These are phyloP conservation scores for Straminergon stramineum DNA, from an alignment of 225 moss, liverwort and hornwort genomes.

Conservation along the genomic window DNA sequence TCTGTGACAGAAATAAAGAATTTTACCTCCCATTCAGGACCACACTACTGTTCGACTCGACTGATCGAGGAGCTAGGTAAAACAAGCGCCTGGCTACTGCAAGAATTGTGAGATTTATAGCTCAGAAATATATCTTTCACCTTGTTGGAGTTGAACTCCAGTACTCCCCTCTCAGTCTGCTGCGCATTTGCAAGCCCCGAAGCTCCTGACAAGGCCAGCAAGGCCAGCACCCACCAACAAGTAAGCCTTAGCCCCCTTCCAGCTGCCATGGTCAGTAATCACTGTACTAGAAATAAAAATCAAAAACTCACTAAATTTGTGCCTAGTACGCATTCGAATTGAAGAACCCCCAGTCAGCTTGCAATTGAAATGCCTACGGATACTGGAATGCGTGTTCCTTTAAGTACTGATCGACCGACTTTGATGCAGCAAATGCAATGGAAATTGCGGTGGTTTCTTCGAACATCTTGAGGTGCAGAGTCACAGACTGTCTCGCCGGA, in stretches of 20 bases:
- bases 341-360: neutral
- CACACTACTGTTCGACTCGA: neutral
- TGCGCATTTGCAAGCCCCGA: neutral
- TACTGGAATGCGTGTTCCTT: neutral
- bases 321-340: neutral
- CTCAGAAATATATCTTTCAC: neutral
- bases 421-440: neutral
- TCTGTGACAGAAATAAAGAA: neutral
- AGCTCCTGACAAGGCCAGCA: neutral
- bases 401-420: no score
- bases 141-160: neutral
- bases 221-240: neutral
- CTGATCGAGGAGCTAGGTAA: neutral
- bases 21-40: neutral
- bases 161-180: neutral
- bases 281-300: neutral
- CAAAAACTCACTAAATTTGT: neutral
- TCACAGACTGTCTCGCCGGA: no score
- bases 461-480: no score
- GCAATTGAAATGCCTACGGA: neutral
- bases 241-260: neutral
- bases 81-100: neutral
- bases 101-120: no score
- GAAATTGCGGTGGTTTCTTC: neutral
- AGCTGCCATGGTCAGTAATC: neutral